Evolutionary conservation across 2,329 filamentous ascomycete genomes (phyloP), one percentile per base, ranked within the genome.

Genomic region (Fusarium sp.): DNA sequence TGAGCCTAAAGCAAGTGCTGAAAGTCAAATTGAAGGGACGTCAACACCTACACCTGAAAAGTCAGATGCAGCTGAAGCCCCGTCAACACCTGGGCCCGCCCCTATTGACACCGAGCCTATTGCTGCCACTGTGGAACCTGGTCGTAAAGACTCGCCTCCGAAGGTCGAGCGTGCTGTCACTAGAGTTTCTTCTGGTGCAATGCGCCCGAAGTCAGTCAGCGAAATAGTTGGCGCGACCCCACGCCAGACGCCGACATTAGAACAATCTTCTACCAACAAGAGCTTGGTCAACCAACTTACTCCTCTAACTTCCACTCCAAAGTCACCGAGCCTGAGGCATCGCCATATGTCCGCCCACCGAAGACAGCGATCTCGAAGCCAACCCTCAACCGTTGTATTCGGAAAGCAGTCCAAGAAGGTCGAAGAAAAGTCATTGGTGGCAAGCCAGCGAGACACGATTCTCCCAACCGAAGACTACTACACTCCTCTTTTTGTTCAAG

Each of bases 331-430:
- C 3, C 69, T 78, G 5, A 78, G 78, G 51, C 67, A 73, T 7
- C 74, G 73, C 27, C 68, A 71, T 28, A 57, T 75, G 10, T 67
- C 78, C 9, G 69, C 71, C 28, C 85, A 87, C 62, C 81, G 81
- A 41, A 89, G 87, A 70, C 84, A 87, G 32, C 87, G 84, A 68
- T 85, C 87, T 53, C 91, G 89, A 74, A 89, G 85, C 68, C 91
- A 91, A 72, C 83, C 91, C 16, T 93, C 91, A 2, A 92, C 89
- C 0, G 93, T 96, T 5, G 86, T 95, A 0, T 96, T 97, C 76
- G 90, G 92, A 4, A 93, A 92, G 74, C 88, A 89, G 58, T 82
- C 82, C 2, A 83, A 83, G 69, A 83, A 82, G 48, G 72, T 79
- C 21, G 80, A 84, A 16, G 86, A 88, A 37, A 86, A 85, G 46